Conservation (phyloP, 164 flowering plant species). For the Echeveria elegans region DNA sequence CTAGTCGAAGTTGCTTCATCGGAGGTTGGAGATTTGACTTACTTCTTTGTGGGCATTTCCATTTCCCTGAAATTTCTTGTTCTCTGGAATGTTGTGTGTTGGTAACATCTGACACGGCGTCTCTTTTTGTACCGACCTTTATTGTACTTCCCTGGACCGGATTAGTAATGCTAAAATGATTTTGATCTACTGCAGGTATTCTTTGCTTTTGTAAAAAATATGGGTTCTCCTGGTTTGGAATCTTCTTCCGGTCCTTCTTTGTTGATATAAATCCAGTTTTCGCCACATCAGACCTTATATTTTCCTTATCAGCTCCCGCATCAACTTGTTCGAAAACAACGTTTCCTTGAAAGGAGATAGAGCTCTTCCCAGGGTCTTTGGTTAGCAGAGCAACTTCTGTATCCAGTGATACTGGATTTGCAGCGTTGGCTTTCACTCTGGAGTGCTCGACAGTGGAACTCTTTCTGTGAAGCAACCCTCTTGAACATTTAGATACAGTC, state of each 20-base stretch:
- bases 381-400: not conserved
- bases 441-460: not conserved
- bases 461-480: not conserved
- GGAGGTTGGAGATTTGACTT: slow-evolving; percentile 62
- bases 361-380: not conserved
- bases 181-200: not conserved
- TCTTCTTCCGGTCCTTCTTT: slow-evolving; percentile 19
- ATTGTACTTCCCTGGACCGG: not conserved
- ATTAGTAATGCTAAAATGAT: slow-evolving; percentile 3
- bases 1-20: slow-evolving; percentile 71
- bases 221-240: slow-evolving; percentile 8
- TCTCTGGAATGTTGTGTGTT: slow-evolving; percentile 19
- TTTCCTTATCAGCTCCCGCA: slow-evolving; percentile 16
- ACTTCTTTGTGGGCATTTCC: slow-evolving; percentile 62
- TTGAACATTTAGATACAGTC: not conserved
- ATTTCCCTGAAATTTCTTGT: slow-evolving; percentile 41
- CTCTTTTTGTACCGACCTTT: slow-evolving; percentile 13
- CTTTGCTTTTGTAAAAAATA: slow-evolving; percentile 9
- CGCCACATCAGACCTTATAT: slow-evolving; percentile 11
- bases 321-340: not conserved
- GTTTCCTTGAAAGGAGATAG: not conserved
- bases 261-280: slow-evolving; percentile 40
- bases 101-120: slow-evolving; percentile 28
- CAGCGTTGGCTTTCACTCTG: not conserved
- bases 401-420: not conserved